Percentiles rank a stretch among this genome's conserved stretches.
These are phyloP conservation scores for Micromonas pusilla DNA, from an alignment of 139 green algal genomes.

Conservation along the genomic window DNA sequence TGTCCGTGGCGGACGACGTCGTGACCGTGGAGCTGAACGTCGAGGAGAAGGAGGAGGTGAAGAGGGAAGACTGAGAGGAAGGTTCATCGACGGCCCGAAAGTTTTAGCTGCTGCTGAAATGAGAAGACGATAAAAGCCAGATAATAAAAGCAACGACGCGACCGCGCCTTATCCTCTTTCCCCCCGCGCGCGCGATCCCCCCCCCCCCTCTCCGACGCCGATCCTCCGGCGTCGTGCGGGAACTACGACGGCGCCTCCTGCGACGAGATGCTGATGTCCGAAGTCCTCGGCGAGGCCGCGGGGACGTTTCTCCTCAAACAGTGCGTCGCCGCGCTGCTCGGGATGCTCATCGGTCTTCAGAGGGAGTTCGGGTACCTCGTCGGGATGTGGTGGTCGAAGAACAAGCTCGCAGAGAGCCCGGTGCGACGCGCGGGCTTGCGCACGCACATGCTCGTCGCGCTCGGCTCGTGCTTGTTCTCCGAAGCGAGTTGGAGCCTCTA, in stretches of 20 bases:
- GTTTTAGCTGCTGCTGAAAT: too few relatives aligned
- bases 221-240: not conserved
- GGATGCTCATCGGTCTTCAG: not conserved
- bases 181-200: too few relatives aligned
- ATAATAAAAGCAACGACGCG: too few relatives aligned
- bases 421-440: not conserved
- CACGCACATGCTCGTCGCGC: not conserved
- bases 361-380: not conserved
- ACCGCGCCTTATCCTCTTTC: too few relatives aligned
- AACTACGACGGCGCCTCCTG: not conserved
- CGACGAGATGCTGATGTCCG: not conserved
- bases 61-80: too few relatives aligned
- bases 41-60: not conserved
- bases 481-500: not conserved
- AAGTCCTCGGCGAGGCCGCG: not conserved
- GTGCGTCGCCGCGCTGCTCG: not conserved
- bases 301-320: not conserved
- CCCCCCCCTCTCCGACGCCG: too few relatives aligned
- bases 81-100: too few relatives aligned
- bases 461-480: not conserved
- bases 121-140: too few relatives aligned
- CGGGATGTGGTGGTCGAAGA: not conserved
- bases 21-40: constrained; percentile 1
- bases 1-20: not conserved
- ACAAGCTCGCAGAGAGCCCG: not conserved